These are phyloP conservation scores for Alternaria triticimaculans DNA, from an alignment of 2,329 filamentous ascomycete genomes.

Conservation along the genomic window DNA sequence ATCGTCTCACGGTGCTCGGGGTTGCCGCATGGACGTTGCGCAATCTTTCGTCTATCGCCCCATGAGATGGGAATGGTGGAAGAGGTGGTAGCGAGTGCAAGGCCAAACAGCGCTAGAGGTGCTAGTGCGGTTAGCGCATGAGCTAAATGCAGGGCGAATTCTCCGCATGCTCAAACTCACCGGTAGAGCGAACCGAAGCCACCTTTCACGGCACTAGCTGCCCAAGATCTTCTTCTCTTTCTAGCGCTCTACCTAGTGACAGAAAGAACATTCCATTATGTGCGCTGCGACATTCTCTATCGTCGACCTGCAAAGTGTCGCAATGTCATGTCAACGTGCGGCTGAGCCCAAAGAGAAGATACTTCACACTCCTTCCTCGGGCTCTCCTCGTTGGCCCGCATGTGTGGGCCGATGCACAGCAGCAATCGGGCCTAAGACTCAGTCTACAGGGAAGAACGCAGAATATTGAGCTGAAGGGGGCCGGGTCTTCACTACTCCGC, in stretches of 20 bases:
- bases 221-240: neutral
- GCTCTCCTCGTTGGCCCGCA: neutral
- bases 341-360: neutral
- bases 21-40: neutral
- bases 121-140: neutral
- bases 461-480: neutral
- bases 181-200: slow-evolving; percentile 1
- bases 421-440: slow-evolving; percentile 2
- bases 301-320: neutral
- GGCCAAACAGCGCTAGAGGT: neutral
- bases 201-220: neutral
- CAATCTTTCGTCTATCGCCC: neutral
- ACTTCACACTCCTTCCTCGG: neutral
- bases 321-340: neutral
- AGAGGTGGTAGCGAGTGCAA: neutral
- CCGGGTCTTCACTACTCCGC: neutral
- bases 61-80: neutral
- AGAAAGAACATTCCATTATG: neutral
- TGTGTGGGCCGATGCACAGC: neutral
- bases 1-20: neutral
- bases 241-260: neutral
- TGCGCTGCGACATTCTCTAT: neutral
- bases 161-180: neutral
- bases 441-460: slow-evolving; percentile 1
- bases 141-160: slow-evolving; percentile 2